Base-by-base conservation (phyloP, 345 rosid species). In the Aquilaria yunnanensis region DNA sequence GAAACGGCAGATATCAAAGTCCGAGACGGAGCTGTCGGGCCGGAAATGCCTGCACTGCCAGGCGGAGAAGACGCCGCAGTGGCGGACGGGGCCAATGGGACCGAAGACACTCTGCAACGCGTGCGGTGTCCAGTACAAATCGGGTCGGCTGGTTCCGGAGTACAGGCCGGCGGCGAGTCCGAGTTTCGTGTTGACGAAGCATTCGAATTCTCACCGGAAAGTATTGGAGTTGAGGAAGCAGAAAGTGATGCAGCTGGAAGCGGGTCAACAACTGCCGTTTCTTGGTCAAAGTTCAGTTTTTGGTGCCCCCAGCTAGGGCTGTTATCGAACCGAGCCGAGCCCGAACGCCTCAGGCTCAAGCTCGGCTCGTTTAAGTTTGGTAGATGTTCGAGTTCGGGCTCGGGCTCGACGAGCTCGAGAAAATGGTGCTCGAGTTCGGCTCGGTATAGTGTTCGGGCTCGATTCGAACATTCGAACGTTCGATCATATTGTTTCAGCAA, bases 81-180 rank as follows among this genome's bases (percentile, higher is more conserved):
- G 95, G 95, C 71, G 95, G 64, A 82, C 95, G 0, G 95, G 95
- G 8, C 95, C 95, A 0, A 69, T 83, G 85, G 94, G 94, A 6
- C 90, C 88, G 2, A 87, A 87, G 69, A 87, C 90, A 0, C 50
- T 87, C 50, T 87, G 95, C 32, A 87, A 87, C 37, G 95, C 95
- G 2, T 87, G 95, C 51, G 95, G 95, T 8, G 95, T 87, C n/a
- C 65, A 90, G 64, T 85, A 61, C 70, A 87, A 87, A 74, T 87
- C 95, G 30, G 95, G 95, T 59, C 75, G 95, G 67, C 67, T 87
- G 14, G 90, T 87, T 32, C 72, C 88, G 14, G 95, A 87, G 64
- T 87, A 87, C 67, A 81, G 95, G 45, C 95, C 95, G 2, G 95
- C 95, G 0, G 82, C 90, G 1, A 87, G 95, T 61, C 95, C 95